Evolutionary conservation across 768 basidiomycete genomes (phyloP).

Genomic region (Amyloporia xantha): DNA sequence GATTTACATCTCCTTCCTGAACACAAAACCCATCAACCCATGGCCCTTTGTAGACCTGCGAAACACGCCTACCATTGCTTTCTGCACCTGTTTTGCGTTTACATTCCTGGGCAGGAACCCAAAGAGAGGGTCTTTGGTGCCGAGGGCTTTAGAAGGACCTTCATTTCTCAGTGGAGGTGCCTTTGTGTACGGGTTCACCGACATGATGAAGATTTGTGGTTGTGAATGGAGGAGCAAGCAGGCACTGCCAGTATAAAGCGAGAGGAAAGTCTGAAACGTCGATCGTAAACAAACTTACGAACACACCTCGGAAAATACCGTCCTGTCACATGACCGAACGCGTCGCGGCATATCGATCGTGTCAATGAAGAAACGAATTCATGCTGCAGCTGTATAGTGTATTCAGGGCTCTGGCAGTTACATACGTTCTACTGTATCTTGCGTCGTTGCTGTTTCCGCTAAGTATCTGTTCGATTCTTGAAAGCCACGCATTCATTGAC

Average conservation of each 20-base stretch:
- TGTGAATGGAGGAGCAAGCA: background rate
- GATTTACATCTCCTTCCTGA: conserved; percentile 76
- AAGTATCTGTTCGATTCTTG: no score
- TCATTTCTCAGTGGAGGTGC: conserved; percentile 12
- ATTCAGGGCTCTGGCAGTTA: no score
- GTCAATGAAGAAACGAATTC: no score
- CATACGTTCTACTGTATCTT: no score
- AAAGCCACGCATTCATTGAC: no score
- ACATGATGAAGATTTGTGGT: background rate
- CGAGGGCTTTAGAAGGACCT: background rate
- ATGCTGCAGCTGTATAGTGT: no score
- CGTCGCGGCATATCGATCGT: no score
- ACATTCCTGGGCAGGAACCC: conserved; percentile 24
- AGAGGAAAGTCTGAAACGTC: no score
- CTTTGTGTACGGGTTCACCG: conserved; percentile 19
- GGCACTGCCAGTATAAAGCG: background rate
- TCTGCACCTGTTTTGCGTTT: conserved; percentile 15
- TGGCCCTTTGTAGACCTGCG: background rate
- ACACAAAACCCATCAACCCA: background rate
- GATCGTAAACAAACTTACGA: no score
- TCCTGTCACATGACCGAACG: no score
- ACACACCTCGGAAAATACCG: no score
- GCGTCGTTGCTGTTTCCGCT: no score
- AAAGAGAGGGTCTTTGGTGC: conserved; percentile 17
- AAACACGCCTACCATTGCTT: conserved; percentile 17